Percentiles rank a stretch among this genome's conserved stretches.
phyloP scores from a whole-genome alignment of 2,329 filamentous ascomycete species.

The Monosporascus sp. region DNA sequence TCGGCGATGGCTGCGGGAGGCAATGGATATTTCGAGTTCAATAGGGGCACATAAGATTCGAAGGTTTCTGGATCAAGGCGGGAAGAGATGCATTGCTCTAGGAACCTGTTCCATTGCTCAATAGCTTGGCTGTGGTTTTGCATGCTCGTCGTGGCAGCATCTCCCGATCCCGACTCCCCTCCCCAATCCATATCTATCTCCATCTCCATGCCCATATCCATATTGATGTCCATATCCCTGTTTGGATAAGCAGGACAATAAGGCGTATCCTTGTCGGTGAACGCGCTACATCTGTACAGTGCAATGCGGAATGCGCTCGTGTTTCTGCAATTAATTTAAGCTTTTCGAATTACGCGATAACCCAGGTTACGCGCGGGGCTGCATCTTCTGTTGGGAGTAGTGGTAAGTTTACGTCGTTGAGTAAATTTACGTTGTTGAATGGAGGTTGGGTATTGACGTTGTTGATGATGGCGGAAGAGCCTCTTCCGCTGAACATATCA shows the following conservation, averaged over 20 bases:
- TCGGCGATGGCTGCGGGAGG: conserved; percentile 48
- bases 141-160: not conserved
- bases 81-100: conserved; percentile 42
- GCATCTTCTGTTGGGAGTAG: too few species aligned
- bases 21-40: conserved; percentile 48
- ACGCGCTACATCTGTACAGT: not conserved
- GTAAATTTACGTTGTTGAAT: too few species aligned
- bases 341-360: not conserved
- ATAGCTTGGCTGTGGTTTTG: conserved; percentile 19
- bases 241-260: not conserved
- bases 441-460: too few species aligned
- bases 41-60: conserved; percentile 42
- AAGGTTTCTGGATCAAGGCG: conserved; percentile 52
- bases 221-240: not conserved
- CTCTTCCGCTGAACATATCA: too few species aligned
- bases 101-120: conserved; percentile 45
- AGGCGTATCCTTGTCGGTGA: not conserved
- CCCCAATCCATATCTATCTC: conserved; percentile 11
- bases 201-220: conserved; percentile 13
- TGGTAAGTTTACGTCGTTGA: too few species aligned
- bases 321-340: not conserved
- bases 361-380: too few species aligned
- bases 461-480: too few species aligned
- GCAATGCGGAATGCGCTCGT: too few species aligned
- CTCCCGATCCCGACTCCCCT: conserved; percentile 2